Percentiles rank a stretch among this genome's conserved stretches.
These are phyloP conservation scores for Rubus idaeus DNA, from an alignment of 306 rosid genomes.

Conservation along the genomic window DNA sequence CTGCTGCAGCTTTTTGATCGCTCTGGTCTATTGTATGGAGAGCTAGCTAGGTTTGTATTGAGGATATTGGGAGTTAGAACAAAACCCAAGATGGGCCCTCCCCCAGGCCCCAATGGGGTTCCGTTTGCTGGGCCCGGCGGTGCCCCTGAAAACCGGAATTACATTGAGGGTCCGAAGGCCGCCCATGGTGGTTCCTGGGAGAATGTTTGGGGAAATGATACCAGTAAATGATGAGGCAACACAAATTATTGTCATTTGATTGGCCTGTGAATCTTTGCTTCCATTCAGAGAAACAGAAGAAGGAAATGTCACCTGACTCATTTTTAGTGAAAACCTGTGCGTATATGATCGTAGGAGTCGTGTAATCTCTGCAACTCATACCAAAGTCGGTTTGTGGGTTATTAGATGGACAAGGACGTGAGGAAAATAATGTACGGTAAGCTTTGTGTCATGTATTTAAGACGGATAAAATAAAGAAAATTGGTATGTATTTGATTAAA, in stretches of 20 bases:
- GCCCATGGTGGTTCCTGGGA: slow-evolving; percentile 84
- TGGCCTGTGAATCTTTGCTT: slow-evolving; percentile 4
- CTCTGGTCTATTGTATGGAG: slow-evolving; percentile 84
- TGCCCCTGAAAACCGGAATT: slow-evolving; percentile 41
- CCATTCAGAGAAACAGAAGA: background rate
- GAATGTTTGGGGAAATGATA: slow-evolving; percentile 75
- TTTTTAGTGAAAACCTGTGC: slow-evolving; percentile 2
- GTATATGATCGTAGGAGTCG: background rate
- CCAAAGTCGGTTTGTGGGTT: slow-evolving; percentile 2
- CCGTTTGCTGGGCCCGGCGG: slow-evolving; percentile 49
- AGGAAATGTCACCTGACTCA: background rate
- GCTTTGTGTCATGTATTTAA: background rate
- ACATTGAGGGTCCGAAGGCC: slow-evolving; percentile 64
- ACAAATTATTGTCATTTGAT: background rate
- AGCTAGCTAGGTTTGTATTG: slow-evolving; percentile 83
- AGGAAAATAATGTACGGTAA: background rate
- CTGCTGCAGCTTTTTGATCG: slow-evolving; percentile 79
- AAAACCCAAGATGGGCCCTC: slow-evolving; percentile 47
- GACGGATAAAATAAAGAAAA: background rate
- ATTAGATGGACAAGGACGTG: slow-evolving; percentile 6
- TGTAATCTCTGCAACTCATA: background rate
- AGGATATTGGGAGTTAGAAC: slow-evolving; percentile 74
- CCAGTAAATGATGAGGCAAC: slow-evolving; percentile 31
- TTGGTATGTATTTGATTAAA: background rate
- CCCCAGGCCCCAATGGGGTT: slow-evolving; percentile 60